phyloP scores from a whole-genome alignment of 2,329 filamentous ascomycete genomes.

The Penicillium crustosum region DNA sequence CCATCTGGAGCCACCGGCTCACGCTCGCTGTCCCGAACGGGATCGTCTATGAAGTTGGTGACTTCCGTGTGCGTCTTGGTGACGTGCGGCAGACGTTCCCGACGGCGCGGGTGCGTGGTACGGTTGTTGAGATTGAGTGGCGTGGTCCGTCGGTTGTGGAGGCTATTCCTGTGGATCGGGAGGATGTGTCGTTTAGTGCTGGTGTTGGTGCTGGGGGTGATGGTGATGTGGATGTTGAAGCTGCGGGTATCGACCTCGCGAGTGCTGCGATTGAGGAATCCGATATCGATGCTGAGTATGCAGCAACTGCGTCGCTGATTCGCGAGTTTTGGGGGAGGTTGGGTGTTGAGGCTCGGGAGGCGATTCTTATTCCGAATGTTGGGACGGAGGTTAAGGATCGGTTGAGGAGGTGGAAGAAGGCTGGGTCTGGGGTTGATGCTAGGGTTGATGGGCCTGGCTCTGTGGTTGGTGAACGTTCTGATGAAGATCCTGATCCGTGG shows the following conservation, averaged over 20 bases:
- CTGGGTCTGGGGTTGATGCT: slow-evolving; percentile 10
- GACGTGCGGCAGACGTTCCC: slow-evolving; percentile 45
- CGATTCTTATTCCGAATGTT: slow-evolving; percentile 44
- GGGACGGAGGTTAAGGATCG: slow-evolving; percentile 40
- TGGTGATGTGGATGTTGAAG: slow-evolving; percentile 21
- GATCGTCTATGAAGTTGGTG: slow-evolving; percentile 43
- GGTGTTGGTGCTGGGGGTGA: neutral
- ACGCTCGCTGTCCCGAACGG: slow-evolving; percentile 39
- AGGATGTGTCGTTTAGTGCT: neutral
- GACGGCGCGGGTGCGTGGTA: slow-evolving; percentile 39
- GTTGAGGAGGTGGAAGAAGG: slow-evolving; percentile 24
- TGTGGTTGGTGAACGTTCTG: slow-evolving; percentile 16
- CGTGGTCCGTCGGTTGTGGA: slow-evolving; percentile 38
- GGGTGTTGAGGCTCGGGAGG: slow-evolving; percentile 39
- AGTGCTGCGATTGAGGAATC: slow-evolving; percentile 36
- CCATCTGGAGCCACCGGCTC: slow-evolving; percentile 45
- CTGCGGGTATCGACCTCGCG: slow-evolving; percentile 26
- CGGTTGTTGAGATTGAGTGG: slow-evolving; percentile 49
- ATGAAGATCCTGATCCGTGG: slow-evolving; percentile 36
- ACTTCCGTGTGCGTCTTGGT: slow-evolving; percentile 45
- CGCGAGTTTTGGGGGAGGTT: slow-evolving; percentile 44
- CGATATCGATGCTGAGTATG: slow-evolving; percentile 42
- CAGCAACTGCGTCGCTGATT: slow-evolving; percentile 37
- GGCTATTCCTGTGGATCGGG: slow-evolving; percentile 18
- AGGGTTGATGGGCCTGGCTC: slow-evolving; percentile 10